Base-by-base conservation (phyloP, 345 rosid species). In the Brassica incana region DNA sequence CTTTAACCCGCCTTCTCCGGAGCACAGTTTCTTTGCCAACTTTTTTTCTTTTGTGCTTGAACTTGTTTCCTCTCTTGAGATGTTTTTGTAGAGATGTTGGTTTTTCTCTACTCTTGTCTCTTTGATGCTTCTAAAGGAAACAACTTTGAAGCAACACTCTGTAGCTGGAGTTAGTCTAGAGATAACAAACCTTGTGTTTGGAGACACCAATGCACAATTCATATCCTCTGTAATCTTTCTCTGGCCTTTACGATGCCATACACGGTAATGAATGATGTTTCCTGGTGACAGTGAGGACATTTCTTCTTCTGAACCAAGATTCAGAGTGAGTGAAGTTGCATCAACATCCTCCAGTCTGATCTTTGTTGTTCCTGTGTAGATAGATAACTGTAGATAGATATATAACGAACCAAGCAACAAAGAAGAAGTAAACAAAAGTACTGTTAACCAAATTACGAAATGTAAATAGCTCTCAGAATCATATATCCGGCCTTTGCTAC, bases 201-300 rank as follows among this genome's bases (percentile, higher is more conserved):
- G 94, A 7, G 74, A 67, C 56, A 73, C 79, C 10, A 90, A 78
- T 5, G 78, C 83, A 81, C 90, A 87, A 9, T 94, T 92, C 40
- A 87, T 81, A 65, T 85, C 82, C n/a, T 67, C 54, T 86, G 82
- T 89, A 94, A 27, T 82, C 79, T 38, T 23, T 61, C 15, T 88
- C 89, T 16, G 67, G 65, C 75, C 84, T 72, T 80, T 86, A 5
- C 94, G 87, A 83, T 92, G 92, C 96, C 97, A 92, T 35, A 94
- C 16, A 2, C 12, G 15, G 61, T 69, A 6, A n/a, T 48, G 73
- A 48, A n/a, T 48, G 61, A 4, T 14, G 60, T 29, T 27, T 48
- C 59, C 61, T 66, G 76, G 64, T 90, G 90, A 63, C 69, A 73
- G 62, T 90, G 91, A 64, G 76, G 78, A 40, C 61, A 60, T 6